Conservation (phyloP, 2,329 filamentous ascomycete species). For the Arthrobotrys megalospora region DNA sequence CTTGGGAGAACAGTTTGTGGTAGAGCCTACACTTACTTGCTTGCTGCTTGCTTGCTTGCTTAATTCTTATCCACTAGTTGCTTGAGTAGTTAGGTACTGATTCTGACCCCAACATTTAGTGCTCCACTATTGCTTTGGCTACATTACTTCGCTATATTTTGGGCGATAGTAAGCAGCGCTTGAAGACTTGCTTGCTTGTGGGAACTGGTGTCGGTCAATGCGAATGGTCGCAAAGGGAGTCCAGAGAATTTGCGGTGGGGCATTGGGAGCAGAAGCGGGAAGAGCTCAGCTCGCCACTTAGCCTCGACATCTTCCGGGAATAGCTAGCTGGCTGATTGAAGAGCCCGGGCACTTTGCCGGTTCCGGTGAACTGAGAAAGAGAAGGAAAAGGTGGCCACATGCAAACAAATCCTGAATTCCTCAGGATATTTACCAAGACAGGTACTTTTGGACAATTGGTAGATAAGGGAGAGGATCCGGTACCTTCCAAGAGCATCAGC, state of each 20-base stretch:
- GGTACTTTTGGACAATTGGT: conserved; percentile 14
- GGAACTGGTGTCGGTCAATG: neutral
- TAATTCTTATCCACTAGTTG: too few species aligned
- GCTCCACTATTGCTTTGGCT: too few species aligned
- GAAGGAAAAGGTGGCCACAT: conserved; percentile 21
- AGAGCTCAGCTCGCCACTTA: conserved; percentile 46
- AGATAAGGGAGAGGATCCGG: conserved; percentile 27
- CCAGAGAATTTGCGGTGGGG: conserved; percentile 4
- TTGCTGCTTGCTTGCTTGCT: too few species aligned
- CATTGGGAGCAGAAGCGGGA: conserved; percentile 15
- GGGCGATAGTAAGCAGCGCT: too few species aligned
- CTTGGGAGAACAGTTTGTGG: neutral
- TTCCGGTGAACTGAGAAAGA: conserved; percentile 37
- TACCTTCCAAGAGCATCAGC: conserved; percentile 37
- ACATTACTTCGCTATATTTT: too few species aligned
- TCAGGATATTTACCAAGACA: conserved; percentile 22
- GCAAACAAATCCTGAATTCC: conserved; percentile 26
- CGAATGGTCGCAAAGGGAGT: neutral
- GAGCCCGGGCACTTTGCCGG: conserved; percentile 46
- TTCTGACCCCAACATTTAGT: too few species aligned
- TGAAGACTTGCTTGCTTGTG: neutral
- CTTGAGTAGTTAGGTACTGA: too few species aligned
- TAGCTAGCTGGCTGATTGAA: conserved; percentile 23
- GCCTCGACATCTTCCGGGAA: conserved; percentile 40
- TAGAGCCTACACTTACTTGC: too few species aligned